Base-by-base conservation (phyloP, 352 stramenopile genomes). In the Phytophthora rubi region DNA sequence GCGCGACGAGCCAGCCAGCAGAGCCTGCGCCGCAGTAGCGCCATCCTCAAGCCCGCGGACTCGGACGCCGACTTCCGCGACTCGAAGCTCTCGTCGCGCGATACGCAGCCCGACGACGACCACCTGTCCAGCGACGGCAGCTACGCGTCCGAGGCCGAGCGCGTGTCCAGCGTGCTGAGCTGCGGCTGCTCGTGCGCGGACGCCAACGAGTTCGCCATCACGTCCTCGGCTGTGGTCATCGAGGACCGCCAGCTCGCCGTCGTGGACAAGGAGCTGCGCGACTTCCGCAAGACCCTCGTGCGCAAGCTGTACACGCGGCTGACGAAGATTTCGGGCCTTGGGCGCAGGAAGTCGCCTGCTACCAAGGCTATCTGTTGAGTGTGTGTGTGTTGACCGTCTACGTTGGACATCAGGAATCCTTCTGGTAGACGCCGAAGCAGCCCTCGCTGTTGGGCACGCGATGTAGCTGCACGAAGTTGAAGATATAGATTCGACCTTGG, bases 241-340 rank as follows among this genome's bases (percentile, higher is more conserved):
- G 77, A 86, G 63, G 81, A 86, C 62, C 85, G 74, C 16, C 85
- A 92, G 62, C 80, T 92, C 33, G 85, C 82, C 2, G 85, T 89
- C 13, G 73, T 92, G 53, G 85, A 92, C 66, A 79, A 77, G 49
- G 85, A 92, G 53, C 67, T 92, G 35, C 77, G 81, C 15, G 83
- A 89, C 48, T 53, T 91, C 58, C 82, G 83, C 59, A 84, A 86
- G 62, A 88, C 81, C 4, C 79, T 92, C 16, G 76, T 82, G 52
- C 81, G 80, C 55, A 88, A 87, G 68, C 58, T 92, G 39, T 89
- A 85, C 71, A 53, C 73, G 56, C 71, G 75, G 7, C 52, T 91
- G 33, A 79, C 77, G 18, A 85, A 80, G 48, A 75, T 92, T 53
- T 80, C 82, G 1, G 61, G 60, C 35, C 68, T 87, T 9, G 61